Base-by-base conservation (phyloP, 2,329 filamentous ascomycete genomes). In the Tolypocladium amazonense region DNA sequence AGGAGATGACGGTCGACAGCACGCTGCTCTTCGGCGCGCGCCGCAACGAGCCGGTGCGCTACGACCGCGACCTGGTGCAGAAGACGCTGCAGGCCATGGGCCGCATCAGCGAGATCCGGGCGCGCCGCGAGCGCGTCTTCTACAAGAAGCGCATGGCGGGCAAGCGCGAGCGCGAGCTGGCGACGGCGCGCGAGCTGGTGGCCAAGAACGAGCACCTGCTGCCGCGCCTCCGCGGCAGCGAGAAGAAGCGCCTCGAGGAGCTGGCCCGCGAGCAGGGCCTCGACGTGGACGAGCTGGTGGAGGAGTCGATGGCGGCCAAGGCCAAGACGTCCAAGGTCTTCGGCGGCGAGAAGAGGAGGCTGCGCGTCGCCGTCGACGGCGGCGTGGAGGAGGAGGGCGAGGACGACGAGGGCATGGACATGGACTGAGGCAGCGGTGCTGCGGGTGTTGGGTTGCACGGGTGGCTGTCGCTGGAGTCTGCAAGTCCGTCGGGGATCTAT, bases 91-190 rank as follows among this genome's bases (percentile, higher is more conserved):
- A 89, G 72, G 93, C 92, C 66, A 99, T 99, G 92, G 83, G 90
- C 76, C 85, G 93, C 64, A 88, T 97, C 68, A 81, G 84, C 69
- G 92, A 97, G 80, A 93, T 97, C 76, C 82, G 92, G 59, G 76
- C 84, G 61, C 85, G 87, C 72, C 84, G 94, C 71, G 93, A 97
- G 82, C 84, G 91, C 67, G 88, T 88, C 65, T 96, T 97, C 79
- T 97, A 96, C 81, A 92, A 90, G 84, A 87, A 88, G 72, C 87
- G 94, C 72, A 92, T 97, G 89, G 87, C 87, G 58, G 92, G 92
- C 74, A 96, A 95, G 79, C 88, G 89, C 77, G 89, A 89, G 75
- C 84, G 87, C 71, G 87, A 94, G 79, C 81, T 90, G 65, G 88
- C 87, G 69, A 80, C 83, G 64, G 90, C 96, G 71, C 81, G 90